Base-by-base conservation (phyloP, 257 asterid genomes). In the Avicennia marina region DNA sequence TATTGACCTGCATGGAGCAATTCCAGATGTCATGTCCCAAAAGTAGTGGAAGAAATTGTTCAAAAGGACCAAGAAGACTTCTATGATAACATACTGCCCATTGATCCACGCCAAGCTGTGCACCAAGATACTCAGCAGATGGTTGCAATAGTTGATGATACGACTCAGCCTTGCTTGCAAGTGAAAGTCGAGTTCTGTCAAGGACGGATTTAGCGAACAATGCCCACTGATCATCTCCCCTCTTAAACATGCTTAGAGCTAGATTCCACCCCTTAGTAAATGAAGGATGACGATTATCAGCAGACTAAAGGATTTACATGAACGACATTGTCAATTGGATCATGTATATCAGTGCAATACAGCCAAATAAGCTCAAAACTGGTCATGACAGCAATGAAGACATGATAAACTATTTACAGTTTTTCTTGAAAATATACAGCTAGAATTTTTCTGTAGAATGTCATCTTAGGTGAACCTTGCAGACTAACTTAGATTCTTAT, bases 81-180 rank as follows among this genome's bases (percentile, higher is more conserved):
- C 25, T 27, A 55, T 25, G 48, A 13, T 61, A 39, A 75, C 90
- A 41, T 89, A 93, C 99, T 18, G 96, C 99, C 86, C 82, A 76
- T 45, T 74, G 74, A 66, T 86, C 95, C 73, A 93, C 91, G 56
- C 95, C 89, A 67, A 93, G 99, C 70, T 40, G 73, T 44, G 97
- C 83, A 46, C 99, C 99, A 18, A 93, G 86, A 72, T 89, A 84
- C 74, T 89, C 96, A 16, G 99, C 99, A 38, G 99, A 84, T 57
- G 99, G 96, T 65, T 93, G 99, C 75, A 93, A 72, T 64, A 93
- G 75, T 49, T 82, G 83, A 72, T 84, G 95, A 67, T 78, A 93
- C 69, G 82, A 72, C 82, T 86, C 97, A 2, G 91, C 97, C 71
- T 89, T 93, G 89, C 81, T 80, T 60, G 95, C 78, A 56, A 93